A percentile compares a stretch with the other conserved stretches of the same genome.
These are phyloP conservation scores for Avena insularis DNA, from an alignment of 176 grass and related monocot species.

Conservation along the genomic window DNA sequence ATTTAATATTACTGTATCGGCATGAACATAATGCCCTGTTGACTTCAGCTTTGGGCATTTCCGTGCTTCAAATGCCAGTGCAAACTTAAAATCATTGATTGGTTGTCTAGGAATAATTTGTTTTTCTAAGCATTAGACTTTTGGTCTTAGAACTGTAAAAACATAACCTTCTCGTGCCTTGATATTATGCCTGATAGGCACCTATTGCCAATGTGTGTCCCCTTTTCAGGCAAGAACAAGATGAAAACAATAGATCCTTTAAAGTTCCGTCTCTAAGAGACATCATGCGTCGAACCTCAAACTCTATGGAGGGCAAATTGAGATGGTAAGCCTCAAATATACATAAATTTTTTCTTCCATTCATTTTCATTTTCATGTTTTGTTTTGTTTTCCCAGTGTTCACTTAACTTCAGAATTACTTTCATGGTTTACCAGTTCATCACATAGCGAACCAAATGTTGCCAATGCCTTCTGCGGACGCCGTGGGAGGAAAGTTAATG, in stretches of 20 bases:
- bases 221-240: constrained; percentile 79
- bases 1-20: constrained; percentile 6
- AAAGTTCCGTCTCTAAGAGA: constrained; percentile 67
- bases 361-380: constrained; percentile 2
- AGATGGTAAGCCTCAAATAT: constrained; percentile 48
- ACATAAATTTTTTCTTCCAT: constrained; percentile 7
- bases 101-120: constrained; percentile 28
- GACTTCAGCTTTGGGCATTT: constrained; percentile 19
- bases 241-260: constrained; percentile 70
- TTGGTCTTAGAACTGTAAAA: neutral
- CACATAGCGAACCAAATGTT: constrained; percentile 88
- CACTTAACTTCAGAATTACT: constrained; percentile 39
- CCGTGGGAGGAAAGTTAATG: constrained; percentile 70
- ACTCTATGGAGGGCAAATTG: constrained; percentile 77
- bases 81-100: constrained; percentile 1
- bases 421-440: constrained; percentile 61
- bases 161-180: constrained; percentile 4
- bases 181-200: neutral
- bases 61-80: neutral
- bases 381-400: constrained; percentile 21
- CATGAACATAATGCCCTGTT: constrained; percentile 13
- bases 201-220: neutral
- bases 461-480: constrained; percentile 79
- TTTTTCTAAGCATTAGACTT: constrained; percentile 8
- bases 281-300: constrained; percentile 79